A percentile compares a stretch with the other conserved stretches of the same genome.
phyloP scores from a whole-genome alignment of 306 rosid genomes.

The Rosa chinensis region DNA sequence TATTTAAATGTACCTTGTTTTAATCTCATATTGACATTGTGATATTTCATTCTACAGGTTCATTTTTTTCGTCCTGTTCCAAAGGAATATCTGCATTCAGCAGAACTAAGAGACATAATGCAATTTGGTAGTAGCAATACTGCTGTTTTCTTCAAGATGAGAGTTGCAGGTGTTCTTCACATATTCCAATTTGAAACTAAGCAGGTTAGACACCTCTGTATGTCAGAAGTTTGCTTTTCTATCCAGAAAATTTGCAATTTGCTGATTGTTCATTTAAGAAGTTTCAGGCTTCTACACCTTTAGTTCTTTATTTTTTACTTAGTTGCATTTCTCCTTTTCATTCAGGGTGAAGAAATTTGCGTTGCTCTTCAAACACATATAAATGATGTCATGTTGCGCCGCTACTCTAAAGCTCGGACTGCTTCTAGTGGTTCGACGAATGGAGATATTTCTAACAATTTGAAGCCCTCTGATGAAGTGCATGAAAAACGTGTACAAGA shows the following conservation, averaged over 20 bases:
- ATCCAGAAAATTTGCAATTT: not conserved
- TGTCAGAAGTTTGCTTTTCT: not conserved
- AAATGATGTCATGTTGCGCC: slow-evolving; percentile 89
- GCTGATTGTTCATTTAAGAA: not conserved
- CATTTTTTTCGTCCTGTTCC: slow-evolving; percentile 98
- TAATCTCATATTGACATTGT: not conserved
- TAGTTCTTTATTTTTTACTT: slow-evolving; percentile 7
- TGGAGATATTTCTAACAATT: slow-evolving; percentile 58
- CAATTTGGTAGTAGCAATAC: slow-evolving; percentile 97
- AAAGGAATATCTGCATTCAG: slow-evolving; percentile 91
- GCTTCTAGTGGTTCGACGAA: slow-evolving; percentile 46
- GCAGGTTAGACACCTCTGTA: slow-evolving; percentile 53
- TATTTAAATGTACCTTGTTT: not conserved
- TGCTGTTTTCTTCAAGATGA: slow-evolving; percentile 96
- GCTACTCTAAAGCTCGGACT: slow-evolving; percentile 78
- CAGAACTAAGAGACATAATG: slow-evolving; percentile 95
- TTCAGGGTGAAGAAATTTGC: slow-evolving; percentile 96
- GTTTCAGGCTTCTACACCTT: slow-evolving; percentile 10
- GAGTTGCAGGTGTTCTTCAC: slow-evolving; percentile 97
- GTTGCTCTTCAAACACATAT: slow-evolving; percentile 95
- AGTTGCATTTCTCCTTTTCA: slow-evolving; percentile 20
- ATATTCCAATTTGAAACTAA: slow-evolving; percentile 94
- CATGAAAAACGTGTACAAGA: slow-evolving; percentile 71
- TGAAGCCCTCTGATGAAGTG: slow-evolving; percentile 56
- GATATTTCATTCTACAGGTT: slow-evolving; percentile 42